Percentiles rank a stretch among this genome's conserved stretches.
Evolutionary conservation across 2,329 filamentous ascomycete genomes (phyloP).

Genomic region (Leptoxyphium fumago): DNA sequence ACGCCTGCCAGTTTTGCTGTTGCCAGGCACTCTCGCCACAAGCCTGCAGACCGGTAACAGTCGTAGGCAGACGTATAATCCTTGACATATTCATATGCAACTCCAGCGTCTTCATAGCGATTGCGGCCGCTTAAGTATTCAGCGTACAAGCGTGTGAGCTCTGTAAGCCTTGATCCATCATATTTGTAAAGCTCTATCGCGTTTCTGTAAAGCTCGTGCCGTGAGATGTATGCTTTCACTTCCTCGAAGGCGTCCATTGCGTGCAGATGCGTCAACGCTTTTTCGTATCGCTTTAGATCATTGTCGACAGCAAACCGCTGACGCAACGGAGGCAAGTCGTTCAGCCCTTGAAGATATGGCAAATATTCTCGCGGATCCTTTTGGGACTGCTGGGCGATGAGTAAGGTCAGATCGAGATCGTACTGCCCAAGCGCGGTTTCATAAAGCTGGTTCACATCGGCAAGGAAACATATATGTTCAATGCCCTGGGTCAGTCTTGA

Average conservation of each 20-base stretch:
- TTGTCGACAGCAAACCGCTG: constrained; percentile 79
- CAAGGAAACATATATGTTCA: constrained; percentile 94
- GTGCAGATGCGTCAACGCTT: constrained; percentile 66
- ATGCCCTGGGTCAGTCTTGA: constrained; percentile 71
- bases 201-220: constrained; percentile 63
- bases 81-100: constrained; percentile 73
- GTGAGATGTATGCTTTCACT: constrained; percentile 59
- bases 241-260: constrained; percentile 62
- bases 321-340: constrained; percentile 55
- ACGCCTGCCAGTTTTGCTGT: constrained; percentile 57
- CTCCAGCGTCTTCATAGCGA: constrained; percentile 69
- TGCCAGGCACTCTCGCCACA: constrained; percentile 85
- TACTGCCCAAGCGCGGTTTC: constrained; percentile 84
- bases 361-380: constrained; percentile 91
- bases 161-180: constrained; percentile 48
- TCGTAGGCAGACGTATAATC: constrained; percentile 61
- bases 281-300: constrained; percentile 59
- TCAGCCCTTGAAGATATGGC: constrained; percentile 79
- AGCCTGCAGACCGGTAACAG: constrained; percentile 69
- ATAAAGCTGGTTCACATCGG: constrained; percentile 83
- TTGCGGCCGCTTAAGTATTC: constrained; percentile 60
- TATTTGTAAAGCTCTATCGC: constrained; percentile 77
- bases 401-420: constrained; percentile 72
- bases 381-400: constrained; percentile 91
- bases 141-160: constrained; percentile 67